Percentiles rank a stretch among this genome's conserved stretches.
phyloP scores from a whole-genome alignment of 805 yeast genomes.

The Schwanniomyces sp. region DNA sequence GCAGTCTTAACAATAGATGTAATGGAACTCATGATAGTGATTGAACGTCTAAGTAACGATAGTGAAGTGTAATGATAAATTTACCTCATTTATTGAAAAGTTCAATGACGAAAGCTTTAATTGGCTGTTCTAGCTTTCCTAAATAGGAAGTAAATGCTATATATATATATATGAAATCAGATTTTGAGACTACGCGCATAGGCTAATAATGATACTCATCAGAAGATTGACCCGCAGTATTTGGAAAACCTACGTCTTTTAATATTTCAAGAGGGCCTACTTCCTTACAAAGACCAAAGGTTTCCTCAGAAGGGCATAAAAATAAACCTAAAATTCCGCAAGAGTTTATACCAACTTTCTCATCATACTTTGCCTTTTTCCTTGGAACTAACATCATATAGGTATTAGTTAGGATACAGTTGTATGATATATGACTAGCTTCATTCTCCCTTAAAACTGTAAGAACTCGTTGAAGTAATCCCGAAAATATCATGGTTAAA shows the following conservation, averaged over 20 bases:
- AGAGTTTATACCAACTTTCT: constrained; percentile 66
- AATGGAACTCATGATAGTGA: constrained; percentile 49
- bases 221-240: constrained; percentile 54
- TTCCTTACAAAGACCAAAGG: constrained; percentile 44
- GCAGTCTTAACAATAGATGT: constrained; percentile 73
- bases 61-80: neutral
- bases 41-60: neutral
- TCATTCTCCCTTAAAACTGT: constrained; percentile 60
- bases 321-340: constrained; percentile 79
- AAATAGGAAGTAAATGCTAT: constrained; percentile 15
- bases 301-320: constrained; percentile 67
- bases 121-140: constrained; percentile 29
- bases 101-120: constrained; percentile 9
- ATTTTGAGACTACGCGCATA: neutral
- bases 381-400: constrained; percentile 92
- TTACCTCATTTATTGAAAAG: neutral
- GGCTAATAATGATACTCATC: constrained; percentile 62
- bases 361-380: constrained; percentile 51
- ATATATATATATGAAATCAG: neutral
- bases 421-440: constrained; percentile 60
- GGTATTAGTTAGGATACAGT: constrained; percentile 74
- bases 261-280: constrained; percentile 56
- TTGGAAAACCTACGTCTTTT: constrained; percentile 65
- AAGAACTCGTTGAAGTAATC: constrained; percentile 68
- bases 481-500: constrained; percentile 67